These are phyloP conservation scores for Cystoisospora suis DNA, from an alignment of 169 alveolate genomes.

Conservation along the genomic window DNA sequence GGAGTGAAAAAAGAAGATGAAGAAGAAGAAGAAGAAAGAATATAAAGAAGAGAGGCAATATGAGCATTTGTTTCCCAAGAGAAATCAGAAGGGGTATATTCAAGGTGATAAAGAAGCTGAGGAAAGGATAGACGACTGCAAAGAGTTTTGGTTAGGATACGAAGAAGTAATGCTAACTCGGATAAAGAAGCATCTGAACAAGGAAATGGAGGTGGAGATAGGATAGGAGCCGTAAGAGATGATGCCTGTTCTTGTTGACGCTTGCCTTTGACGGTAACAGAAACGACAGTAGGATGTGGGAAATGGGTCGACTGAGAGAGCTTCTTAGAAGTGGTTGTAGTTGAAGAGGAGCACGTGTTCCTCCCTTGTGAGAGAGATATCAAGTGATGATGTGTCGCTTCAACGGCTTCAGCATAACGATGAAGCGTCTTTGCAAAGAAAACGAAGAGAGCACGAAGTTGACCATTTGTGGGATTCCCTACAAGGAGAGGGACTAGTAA, in stretches of 20 bases:
- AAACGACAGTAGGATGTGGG: background rate
- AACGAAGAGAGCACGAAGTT: background rate
- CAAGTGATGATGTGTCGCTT: background rate
- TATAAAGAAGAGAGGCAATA: too few relatives aligned
- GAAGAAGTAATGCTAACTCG: background rate
- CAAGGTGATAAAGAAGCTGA: conserved; percentile 17
- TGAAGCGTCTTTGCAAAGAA: background rate
- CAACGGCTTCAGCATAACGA: conserved; percentile 11
- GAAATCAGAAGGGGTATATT: background rate
- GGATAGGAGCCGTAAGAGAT: background rate
- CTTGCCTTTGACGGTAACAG: background rate
- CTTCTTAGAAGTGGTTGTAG: background rate
- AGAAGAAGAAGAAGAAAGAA: too few relatives aligned
- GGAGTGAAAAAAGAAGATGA: too few relatives aligned
- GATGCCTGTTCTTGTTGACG: background rate
- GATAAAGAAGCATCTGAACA: background rate
- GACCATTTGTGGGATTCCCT: background rate
- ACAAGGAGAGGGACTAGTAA: background rate
- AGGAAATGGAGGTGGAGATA: background rate
- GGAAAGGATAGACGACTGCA: conserved; percentile 11
- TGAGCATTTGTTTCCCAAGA: too few relatives aligned
- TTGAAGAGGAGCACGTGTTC: background rate
- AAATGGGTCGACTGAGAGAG: background rate
- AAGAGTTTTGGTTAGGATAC: background rate
- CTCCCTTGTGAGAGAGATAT: background rate